A percentile compares a stretch with the other conserved stretches of the same genome.
Evolutionary conservation across 1,139 yeast species (phyloP).

Genomic region (Barnettozyma hawaiiensis): DNA sequence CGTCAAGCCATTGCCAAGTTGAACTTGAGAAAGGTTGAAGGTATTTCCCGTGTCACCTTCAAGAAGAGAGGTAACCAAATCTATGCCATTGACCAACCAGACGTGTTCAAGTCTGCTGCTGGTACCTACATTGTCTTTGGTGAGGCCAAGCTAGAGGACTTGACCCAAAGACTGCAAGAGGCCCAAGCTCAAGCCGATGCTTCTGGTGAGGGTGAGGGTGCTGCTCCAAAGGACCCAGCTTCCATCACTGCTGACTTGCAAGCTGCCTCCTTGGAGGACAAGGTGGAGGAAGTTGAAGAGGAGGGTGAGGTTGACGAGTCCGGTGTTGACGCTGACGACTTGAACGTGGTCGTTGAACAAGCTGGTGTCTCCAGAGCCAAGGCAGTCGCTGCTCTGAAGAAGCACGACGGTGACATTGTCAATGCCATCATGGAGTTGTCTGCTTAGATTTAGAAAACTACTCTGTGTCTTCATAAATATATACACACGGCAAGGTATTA

Average conservation of each 20-base stretch:
- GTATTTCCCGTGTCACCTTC: constrained; percentile 93
- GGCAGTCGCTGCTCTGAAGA: constrained; percentile 87
- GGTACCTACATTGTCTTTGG: constrained; percentile 97
- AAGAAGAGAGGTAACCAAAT: constrained; percentile 91
- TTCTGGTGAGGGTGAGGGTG: constrained; percentile 24
- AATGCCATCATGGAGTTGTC: constrained; percentile 92
- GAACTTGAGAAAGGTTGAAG: constrained; percentile 86
- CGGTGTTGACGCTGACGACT: constrained; percentile 74
- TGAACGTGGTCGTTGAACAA: constrained; percentile 82
- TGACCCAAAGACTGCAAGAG: constrained; percentile 76
- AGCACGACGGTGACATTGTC: constrained; percentile 90
- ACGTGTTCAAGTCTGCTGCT: constrained; percentile 89
- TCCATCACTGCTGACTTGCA: constrained; percentile 88
- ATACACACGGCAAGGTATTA: too few species aligned
- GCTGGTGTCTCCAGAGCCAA: constrained; percentile 82
- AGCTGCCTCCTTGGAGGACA: constrained; percentile 60
- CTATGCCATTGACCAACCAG: constrained; percentile 91
- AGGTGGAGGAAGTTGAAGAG: constrained; percentile 44
- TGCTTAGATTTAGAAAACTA: constrained; percentile 6
- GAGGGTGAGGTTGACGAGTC: constrained; percentile 71
- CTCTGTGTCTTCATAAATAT: too few species aligned
- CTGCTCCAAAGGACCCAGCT: constrained; percentile 59
- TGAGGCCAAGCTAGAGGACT: constrained; percentile 93
- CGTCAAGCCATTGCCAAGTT: constrained; percentile 86
- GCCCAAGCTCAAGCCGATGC: constrained; percentile 55